Evolutionary conservation across 208 protist genomes (phyloP).

Genomic region (Trypanosoma platydactyli): DNA sequence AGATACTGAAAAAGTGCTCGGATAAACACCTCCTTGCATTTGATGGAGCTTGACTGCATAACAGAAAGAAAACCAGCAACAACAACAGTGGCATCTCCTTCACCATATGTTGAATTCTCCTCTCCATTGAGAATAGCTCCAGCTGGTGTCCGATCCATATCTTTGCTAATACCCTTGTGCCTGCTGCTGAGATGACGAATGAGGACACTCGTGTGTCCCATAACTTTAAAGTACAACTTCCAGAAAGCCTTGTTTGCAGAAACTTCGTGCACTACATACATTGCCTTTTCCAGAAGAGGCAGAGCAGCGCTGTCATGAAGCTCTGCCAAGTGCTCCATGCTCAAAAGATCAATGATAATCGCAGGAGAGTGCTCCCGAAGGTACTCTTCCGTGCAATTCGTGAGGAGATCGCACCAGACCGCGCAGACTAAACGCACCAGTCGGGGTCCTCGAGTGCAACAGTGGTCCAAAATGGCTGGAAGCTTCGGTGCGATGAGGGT

Average conservation of each 20-base stretch:
- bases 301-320: conserved; percentile 22
- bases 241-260: conserved; percentile 50
- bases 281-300: conserved; percentile 32
- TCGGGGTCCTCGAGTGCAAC: conserved; percentile 23
- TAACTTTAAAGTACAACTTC: conserved; percentile 63
- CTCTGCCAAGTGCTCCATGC: conserved; percentile 46
- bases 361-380: conserved; percentile 59
- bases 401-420: conserved; percentile 71
- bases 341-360: conserved; percentile 75
- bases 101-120: background rate
- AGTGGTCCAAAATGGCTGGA: conserved; percentile 65
- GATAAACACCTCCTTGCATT: conserved; percentile 79
- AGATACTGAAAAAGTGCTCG: conserved; percentile 72
- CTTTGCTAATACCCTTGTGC: background rate
- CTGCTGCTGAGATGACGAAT: conserved; percentile 30
- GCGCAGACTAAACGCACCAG: conserved; percentile 41
- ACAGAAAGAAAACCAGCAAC: conserved; percentile 62
- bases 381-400: conserved; percentile 63
- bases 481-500: conserved; percentile 82
- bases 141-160: background rate
- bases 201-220: conserved; percentile 51
- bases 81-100: conserved; percentile 27
- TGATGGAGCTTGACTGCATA: conserved; percentile 65
- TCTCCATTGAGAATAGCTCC: background rate
- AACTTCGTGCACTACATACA: conserved; percentile 40